phyloP scores from a whole-genome alignment of 2,329 filamentous ascomycete genomes.

The Rachicladosporium sp. region DNA sequence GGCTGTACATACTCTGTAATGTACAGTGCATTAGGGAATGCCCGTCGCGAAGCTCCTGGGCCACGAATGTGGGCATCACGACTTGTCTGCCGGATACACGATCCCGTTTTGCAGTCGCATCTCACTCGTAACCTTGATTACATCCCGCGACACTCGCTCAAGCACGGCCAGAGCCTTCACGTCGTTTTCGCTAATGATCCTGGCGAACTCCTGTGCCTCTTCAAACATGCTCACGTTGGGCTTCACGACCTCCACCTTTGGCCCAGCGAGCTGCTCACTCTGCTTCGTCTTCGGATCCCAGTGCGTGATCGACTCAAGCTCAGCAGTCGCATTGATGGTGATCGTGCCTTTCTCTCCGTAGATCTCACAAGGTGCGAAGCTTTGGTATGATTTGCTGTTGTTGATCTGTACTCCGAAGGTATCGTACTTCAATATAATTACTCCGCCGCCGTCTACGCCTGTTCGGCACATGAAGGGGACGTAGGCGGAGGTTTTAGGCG shows the following conservation, averaged over 20 bases:
- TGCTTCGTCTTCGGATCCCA: constrained; percentile 33
- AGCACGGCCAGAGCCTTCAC: constrained; percentile 24
- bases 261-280: constrained; percentile 27
- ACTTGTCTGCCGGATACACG: constrained; percentile 27
- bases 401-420: constrained; percentile 32
- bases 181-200: constrained; percentile 31
- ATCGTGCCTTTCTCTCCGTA: constrained; percentile 38
- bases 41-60: too few relatives aligned
- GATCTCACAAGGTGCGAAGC: constrained; percentile 33
- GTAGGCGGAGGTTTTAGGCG: constrained; percentile 29
- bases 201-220: constrained; percentile 35
- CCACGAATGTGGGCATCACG: too few relatives aligned
- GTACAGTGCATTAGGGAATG: too few relatives aligned
- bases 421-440: constrained; percentile 32
- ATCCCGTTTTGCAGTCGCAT: constrained; percentile 33
- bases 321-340: constrained; percentile 31
- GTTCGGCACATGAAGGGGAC: constrained; percentile 31
- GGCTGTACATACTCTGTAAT: too few relatives aligned
- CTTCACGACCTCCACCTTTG: constrained; percentile 17
- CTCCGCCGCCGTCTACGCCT: constrained; percentile 36
- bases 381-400: constrained; percentile 33
- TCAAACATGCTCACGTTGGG: constrained; percentile 35
- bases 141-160: constrained; percentile 30
- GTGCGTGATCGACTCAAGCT: constrained; percentile 27
- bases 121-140: constrained; percentile 31